Evolutionary conservation across 2,329 filamentous ascomycete species (phyloP), one percentile per base, ranked within the genome.

Genomic region (Pestalotiopsis sp.): DNA sequence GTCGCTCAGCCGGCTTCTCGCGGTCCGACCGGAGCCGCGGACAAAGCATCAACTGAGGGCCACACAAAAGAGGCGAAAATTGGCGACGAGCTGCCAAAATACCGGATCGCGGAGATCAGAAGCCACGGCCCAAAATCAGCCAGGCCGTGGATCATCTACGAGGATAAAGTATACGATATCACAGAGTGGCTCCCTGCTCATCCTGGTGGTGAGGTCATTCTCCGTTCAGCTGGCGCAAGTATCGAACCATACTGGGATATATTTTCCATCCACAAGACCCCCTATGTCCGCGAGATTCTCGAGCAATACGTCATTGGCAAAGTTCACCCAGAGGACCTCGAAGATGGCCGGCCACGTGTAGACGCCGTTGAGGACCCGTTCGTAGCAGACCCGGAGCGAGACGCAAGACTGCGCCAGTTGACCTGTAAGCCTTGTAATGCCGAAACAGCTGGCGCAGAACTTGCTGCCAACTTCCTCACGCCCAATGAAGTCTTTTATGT

Each of bases 181-280:
- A 92, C 90, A 1, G 88, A 91, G 64, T 92, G 90, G 88, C 80
- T 92, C 25, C 80, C 83, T 1, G 88, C 85, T 0, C 90, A 92
- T 74, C 90, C 90, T 0, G 90, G 90, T 3, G 90, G 90, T 57
- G 87, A 91, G 66, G 88, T 92, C 14, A 92, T 92, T 69, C 81
- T 92, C 9, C 85, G 87, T 38, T 90, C 90, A 1, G 89, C 88
- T 1, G 90, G 90, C 3, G 86, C 87, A 49, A 87, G 85, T 67
- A 86, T 92, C 64, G 90, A 92, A 65, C 86, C 87, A 0, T 92
- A 91, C 78, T 92, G 90, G 90, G 83, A 91, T 69, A 91, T 92
- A 66, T 92, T 92, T 75, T 83, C 85, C 61, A 92, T 92, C 69
- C 90, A 92, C 80, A 90, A 92, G 76, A 84, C 86, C 20, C 82